Percentiles rank a stretch among this genome's conserved stretches.
phyloP scores from a whole-genome alignment of 306 rosid species.

The Macrotyloma uniflorum region DNA sequence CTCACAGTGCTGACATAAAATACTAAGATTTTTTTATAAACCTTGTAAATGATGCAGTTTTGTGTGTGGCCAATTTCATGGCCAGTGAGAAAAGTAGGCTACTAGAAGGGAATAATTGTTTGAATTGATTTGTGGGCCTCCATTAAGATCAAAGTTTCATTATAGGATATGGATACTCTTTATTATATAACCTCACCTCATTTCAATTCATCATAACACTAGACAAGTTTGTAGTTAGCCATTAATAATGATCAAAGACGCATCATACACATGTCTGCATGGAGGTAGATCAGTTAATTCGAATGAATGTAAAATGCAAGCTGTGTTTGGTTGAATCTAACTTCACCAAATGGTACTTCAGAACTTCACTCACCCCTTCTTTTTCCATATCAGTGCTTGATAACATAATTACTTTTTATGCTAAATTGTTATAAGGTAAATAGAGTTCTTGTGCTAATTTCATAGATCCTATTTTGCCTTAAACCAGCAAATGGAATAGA shows the following conservation, averaged over 20 bases:
- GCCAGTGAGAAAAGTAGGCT: neutral
- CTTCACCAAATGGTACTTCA: too few species aligned
- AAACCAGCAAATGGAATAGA: neutral
- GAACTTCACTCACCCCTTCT: too few species aligned
- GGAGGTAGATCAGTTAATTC: neutral
- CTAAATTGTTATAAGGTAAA: neutral
- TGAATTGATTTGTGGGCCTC: slow-evolving; percentile 28
- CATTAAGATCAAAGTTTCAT: neutral
- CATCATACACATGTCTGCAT: neutral
- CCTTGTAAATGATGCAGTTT: neutral
- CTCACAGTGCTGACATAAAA: neutral
- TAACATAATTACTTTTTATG: neutral
- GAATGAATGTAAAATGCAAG: neutral
- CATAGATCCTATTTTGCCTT: neutral
- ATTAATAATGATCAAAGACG: neutral
- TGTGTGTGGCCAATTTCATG: neutral
- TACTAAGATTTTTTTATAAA: neutral
- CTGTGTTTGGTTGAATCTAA: neutral
- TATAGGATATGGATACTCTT: neutral
- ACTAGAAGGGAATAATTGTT: neutral
- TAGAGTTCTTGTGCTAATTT: neutral
- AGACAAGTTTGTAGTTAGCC: neutral
- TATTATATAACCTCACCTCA: neutral
- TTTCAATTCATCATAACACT: neutral
- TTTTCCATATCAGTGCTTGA: neutral